Percentiles rank a stretch among this genome's conserved stretches.
Conservation (phyloP, 495 filamentous ascomycete genomes). For the Xylaria acuta region DNA sequence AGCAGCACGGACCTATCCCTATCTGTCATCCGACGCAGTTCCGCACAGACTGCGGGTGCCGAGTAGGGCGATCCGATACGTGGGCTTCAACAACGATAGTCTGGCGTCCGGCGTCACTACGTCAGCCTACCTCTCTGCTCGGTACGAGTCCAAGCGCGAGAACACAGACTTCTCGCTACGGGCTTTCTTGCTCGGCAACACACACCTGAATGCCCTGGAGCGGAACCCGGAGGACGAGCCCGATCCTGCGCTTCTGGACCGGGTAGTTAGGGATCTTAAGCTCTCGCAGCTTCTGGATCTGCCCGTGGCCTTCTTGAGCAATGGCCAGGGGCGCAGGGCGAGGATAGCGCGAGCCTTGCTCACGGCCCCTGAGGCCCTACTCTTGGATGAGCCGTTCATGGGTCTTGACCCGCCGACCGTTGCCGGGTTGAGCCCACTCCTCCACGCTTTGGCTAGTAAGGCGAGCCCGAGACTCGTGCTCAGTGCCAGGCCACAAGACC, state of each 20-base stretch:
- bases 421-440: slow-evolving; percentile 68
- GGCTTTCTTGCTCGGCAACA: slow-evolving; percentile 80
- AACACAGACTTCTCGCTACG: slow-evolving; percentile 83
- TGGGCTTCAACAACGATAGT: slow-evolving; percentile 76
- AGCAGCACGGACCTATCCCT: slow-evolving; percentile 74
- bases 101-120: slow-evolving; percentile 48
- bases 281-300: slow-evolving; percentile 71
- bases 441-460: slow-evolving; percentile 67
- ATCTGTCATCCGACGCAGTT: slow-evolving; percentile 69
- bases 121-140: slow-evolving; percentile 83
- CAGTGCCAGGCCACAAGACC: slow-evolving; percentile 81
- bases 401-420: slow-evolving; percentile 87
- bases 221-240: slow-evolving; percentile 59
- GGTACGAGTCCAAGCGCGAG: slow-evolving; percentile 91
- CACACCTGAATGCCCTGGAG: slow-evolving; percentile 66
- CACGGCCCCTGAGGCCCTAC: slow-evolving; percentile 75
- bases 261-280: slow-evolving; percentile 70
- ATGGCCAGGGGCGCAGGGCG: slow-evolving; percentile 87
- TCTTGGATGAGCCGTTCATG: slow-evolving; percentile 97
- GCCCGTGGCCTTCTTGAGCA: slow-evolving; percentile 87
- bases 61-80: slow-evolving; percentile 74
- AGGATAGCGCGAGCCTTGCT: slow-evolving; percentile 87
- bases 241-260: slow-evolving; percentile 55
- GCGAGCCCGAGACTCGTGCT: slow-evolving; percentile 74
- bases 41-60: slow-evolving; percentile 60